Conservation (phyloP, 257 asterid species). For the Thymus quinquecostatus region DNA sequence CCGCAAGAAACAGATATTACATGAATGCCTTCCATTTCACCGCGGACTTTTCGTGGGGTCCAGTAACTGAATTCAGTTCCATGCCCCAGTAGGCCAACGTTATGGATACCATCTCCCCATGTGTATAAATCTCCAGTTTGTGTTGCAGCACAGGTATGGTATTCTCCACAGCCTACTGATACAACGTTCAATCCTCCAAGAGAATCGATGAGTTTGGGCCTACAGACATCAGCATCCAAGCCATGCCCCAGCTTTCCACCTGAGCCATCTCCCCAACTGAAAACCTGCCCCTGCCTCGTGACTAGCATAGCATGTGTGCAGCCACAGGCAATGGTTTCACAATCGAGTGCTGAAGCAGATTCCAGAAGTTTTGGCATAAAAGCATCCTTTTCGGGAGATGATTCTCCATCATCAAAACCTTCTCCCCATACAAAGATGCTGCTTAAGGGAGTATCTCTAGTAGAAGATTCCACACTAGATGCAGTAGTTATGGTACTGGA, state of each 20-base stretch:
- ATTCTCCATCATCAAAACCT: constrained; percentile 57
- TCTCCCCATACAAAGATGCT: constrained; percentile 74
- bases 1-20: constrained; percentile 66
- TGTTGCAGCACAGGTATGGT: constrained; percentile 73
- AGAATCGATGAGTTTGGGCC: constrained; percentile 52
- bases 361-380: constrained; percentile 59
- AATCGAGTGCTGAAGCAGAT: constrained; percentile 57
- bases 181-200: constrained; percentile 50
- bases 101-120: constrained; percentile 75
- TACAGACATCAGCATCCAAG: constrained; percentile 45
- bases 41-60: constrained; percentile 63
- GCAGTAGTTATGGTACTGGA: constrained; percentile 64
- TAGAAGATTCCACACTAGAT: constrained; percentile 58
- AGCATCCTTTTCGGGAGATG: constrained; percentile 44
- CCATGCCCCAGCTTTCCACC: constrained; percentile 84
- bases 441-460: constrained; percentile 48
- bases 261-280: constrained; percentile 76
- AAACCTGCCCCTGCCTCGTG: constrained; percentile 64
- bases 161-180: constrained; percentile 71
- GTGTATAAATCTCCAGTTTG: constrained; percentile 66
- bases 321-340: constrained; percentile 62
- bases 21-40: constrained; percentile 53
- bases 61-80: constrained; percentile 63
- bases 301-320: constrained; percentile 57
- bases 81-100: constrained; percentile 73